These are phyloP conservation scores for Dendrobium catenatum DNA, from an alignment of 106 monocot genomes.

Conservation along the genomic window DNA sequence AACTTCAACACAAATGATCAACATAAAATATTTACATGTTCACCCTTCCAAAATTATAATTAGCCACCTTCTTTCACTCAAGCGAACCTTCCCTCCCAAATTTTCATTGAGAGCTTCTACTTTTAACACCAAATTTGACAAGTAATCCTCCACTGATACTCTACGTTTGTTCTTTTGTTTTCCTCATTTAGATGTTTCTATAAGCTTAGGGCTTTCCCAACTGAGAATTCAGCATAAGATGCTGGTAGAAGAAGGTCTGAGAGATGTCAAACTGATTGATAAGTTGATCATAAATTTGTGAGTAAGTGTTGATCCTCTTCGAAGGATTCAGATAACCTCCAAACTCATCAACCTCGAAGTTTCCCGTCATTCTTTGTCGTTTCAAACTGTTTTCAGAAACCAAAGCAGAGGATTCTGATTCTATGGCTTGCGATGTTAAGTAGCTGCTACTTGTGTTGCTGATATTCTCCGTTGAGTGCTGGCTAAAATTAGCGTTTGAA, in stretches of 20 bases:
- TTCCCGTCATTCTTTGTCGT: constrained; percentile 12
- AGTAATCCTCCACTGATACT: too few relatives aligned
- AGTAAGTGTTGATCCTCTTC: constrained; percentile 1
- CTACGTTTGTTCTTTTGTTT: too few relatives aligned
- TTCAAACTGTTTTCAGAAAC: constrained; percentile 15
- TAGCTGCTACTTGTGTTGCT: constrained; percentile 3
- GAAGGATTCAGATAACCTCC: constrained; percentile 1
- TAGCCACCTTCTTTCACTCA: neutral
- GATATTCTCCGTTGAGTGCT: neutral
- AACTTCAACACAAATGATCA: too few relatives aligned
- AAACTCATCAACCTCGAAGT: neutral
- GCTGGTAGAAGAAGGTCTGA: constrained; percentile 26
- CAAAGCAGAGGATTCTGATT: neutral
- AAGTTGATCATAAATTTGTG: neutral
- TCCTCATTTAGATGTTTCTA: too few relatives aligned
- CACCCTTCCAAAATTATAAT: neutral
- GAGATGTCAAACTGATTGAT: constrained; percentile 10
- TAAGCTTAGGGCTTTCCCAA: constrained; percentile 18
- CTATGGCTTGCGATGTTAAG: neutral
- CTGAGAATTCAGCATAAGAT: constrained; percentile 23
- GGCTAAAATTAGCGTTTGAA: neutral
- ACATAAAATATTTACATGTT: neutral
- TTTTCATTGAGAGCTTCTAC: neutral
- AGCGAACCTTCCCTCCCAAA: neutral
- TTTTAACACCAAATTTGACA: too few relatives aligned